Evolutionary conservation across 257 asterid genomes (phyloP), one percentile per base, ranked within the genome.

Genomic region (Craterostigma plantagineum): DNA sequence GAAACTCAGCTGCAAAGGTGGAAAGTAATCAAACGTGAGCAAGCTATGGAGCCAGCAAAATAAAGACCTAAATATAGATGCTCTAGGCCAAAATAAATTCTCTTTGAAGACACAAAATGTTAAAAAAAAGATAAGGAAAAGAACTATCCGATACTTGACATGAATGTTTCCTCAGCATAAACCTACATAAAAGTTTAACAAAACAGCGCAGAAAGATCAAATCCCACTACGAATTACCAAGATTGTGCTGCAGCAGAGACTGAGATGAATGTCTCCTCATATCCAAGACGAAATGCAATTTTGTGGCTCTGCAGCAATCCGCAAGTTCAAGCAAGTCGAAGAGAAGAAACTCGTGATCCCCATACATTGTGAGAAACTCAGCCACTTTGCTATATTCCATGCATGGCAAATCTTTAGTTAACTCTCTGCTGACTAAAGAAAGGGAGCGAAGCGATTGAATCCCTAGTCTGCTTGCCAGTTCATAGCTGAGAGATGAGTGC

Each of bases 261-360:
- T 78, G 76, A 11, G 79, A 71, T 46, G 79, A 78, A 76, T 86
- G 97, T 52, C 78, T 92, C 65, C 97, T 76, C 72, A 72, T 77
- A 72, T 86, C 97, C 64, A 73, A 76, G 50, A 86, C 71, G 57
- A 86, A 66, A 70, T 81, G 94, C 64, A 86, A 91, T 62, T 73
- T 86, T 60, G 67, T 67, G 14, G 92, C 79, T 71, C 76, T 81
- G 84, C 94, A 81, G 72, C 97, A 78, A 66, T 86, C 97, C 41
- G 94, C 94, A 75, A 86, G 61, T 71, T 81, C 97, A 35, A 86
- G 91, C 52, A 86, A 75, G 57, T 86, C 97, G 61, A 73, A 81
- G 56, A 81, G 75, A 60, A 86, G 85, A 63, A 86, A 86, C 53
- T 75, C 97, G 30, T 27, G 34, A 58, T 50, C 61, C 8, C 92